A percentile compares a stretch with the other conserved stretches of the same genome.
Conservation (phyloP, 768 basidiomycete genomes). For the Hypholoma fasciculare region DNA sequence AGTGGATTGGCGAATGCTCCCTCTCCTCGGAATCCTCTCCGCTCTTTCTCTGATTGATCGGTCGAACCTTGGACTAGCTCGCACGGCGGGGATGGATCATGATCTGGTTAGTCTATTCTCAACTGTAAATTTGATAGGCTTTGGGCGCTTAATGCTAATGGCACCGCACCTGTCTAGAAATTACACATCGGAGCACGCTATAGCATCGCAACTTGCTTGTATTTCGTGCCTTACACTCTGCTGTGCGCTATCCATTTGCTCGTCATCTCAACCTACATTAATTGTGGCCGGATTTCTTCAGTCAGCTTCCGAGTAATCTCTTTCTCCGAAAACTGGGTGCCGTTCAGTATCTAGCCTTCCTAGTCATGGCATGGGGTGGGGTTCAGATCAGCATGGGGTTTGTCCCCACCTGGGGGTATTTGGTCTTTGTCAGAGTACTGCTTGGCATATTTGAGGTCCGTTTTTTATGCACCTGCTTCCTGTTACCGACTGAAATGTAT, state of each 20-base stretch:
- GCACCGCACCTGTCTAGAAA: slow-evolving; percentile 13
- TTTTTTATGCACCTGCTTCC: not conserved
- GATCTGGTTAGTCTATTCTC: slow-evolving; percentile 24
- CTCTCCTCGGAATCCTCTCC: slow-evolving; percentile 33
- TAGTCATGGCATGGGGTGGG: slow-evolving; percentile 43
- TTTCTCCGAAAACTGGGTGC: slow-evolving; percentile 42
- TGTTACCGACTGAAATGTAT: not conserved
- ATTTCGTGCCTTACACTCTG: slow-evolving; percentile 36
- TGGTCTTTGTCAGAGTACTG: slow-evolving; percentile 39
- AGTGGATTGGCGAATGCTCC: slow-evolving; percentile 35
- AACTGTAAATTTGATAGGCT: not conserved
- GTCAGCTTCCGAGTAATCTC: slow-evolving; percentile 46
- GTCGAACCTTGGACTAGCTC: slow-evolving; percentile 35
- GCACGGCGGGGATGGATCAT: slow-evolving; percentile 35
- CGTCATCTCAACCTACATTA: slow-evolving; percentile 2
- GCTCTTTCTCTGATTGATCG: slow-evolving; percentile 37
- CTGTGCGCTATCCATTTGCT: slow-evolving; percentile 21
- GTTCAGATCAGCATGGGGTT: slow-evolving; percentile 50
- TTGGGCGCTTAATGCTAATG: not conserved
- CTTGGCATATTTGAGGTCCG: slow-evolving; percentile 45
- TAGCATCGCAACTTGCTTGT: slow-evolving; percentile 33
- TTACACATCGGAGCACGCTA: slow-evolving; percentile 32
- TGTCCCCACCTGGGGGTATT: slow-evolving; percentile 38
- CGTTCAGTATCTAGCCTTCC: slow-evolving; percentile 40
- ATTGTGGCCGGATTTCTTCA: slow-evolving; percentile 11